A percentile compares a stretch with the other conserved stretches of the same genome.
Conservation (phyloP, 176 grass and related monocot genomes). For the Triticum monococcum region DNA sequence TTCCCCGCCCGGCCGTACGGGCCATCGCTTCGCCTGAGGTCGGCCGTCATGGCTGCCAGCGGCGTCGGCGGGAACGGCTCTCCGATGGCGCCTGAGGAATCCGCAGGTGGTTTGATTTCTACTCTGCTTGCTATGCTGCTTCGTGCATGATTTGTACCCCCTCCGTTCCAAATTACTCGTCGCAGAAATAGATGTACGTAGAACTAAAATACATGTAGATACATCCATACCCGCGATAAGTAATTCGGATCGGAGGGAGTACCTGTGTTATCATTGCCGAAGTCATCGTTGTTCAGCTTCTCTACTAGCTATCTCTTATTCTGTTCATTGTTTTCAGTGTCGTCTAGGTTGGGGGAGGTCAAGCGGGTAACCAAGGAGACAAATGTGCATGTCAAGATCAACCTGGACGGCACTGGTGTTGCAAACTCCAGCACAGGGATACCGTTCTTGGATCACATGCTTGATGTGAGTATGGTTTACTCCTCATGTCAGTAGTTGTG, state of each 20-base stretch:
- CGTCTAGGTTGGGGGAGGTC: conserved; percentile 63
- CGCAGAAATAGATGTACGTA: too few species aligned
- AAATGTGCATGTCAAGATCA: conserved; percentile 81
- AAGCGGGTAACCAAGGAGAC: conserved; percentile 89
- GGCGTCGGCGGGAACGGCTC: conserved; percentile 32
- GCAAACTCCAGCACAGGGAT: conserved; percentile 73
- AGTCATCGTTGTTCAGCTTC: background rate
- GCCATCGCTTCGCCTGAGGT: background rate
- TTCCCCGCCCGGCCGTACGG: background rate
- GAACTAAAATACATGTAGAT: too few species aligned
- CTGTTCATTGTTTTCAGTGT: conserved; percentile 16
- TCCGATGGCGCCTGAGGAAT: background rate
- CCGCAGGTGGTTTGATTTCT: conserved; percentile 18
- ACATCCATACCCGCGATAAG: too few species aligned
- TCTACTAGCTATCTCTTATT: background rate
- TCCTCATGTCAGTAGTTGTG: background rate
- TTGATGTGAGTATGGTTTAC: conserved; percentile 59
- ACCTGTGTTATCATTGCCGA: background rate
- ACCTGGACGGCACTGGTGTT: conserved; percentile 83
- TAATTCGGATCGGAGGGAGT: too few species aligned
- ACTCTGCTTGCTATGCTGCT: background rate
- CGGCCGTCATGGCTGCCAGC: conserved; percentile 6
- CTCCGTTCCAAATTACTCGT: too few species aligned
- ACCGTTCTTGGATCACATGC: conserved; percentile 95
- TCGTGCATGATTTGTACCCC: background rate